These are phyloP conservation scores for Phtheirospermum japonicum DNA, from an alignment of 257 asterid species.

Conservation along the genomic window DNA sequence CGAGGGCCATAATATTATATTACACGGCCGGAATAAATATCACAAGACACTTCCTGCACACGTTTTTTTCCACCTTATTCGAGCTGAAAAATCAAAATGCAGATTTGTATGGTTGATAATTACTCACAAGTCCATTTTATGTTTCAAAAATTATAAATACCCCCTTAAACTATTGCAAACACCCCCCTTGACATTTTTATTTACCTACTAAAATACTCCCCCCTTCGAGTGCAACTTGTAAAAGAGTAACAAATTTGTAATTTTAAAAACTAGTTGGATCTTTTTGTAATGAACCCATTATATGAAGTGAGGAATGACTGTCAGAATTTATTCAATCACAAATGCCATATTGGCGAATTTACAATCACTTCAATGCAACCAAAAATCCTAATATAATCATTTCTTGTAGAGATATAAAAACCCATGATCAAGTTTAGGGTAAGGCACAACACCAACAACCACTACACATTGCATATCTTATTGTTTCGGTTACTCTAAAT, in stretches of 20 bases:
- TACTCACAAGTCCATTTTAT: neutral
- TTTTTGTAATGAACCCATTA: too few species aligned
- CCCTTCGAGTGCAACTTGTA: neutral
- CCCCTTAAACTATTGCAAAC: too few species aligned
- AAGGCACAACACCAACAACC: neutral
- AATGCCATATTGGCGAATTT: neutral
- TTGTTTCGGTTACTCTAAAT: neutral
- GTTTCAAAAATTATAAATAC: neutral
- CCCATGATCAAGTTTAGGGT: neutral
- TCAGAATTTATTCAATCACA: too few species aligned
- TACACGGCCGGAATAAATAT: slow-evolving; percentile 10
- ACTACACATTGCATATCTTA: neutral
- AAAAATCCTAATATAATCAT: neutral
- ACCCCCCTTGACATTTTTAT: too few species aligned
- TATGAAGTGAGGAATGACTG: too few species aligned
- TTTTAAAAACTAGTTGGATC: too few species aligned
- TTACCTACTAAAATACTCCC: neutral
- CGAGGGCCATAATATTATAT: slow-evolving; percentile 45
- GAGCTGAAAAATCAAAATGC: neutral
- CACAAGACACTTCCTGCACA: slow-evolving; percentile 31
- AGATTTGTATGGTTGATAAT: neutral
- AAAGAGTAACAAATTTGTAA: neutral
- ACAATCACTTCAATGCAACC: slow-evolving; percentile 7
- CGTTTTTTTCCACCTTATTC: neutral
- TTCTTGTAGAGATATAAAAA: neutral